A percentile compares a stretch with the other conserved stretches of the same genome.
These are phyloP conservation scores for Podospora anserina DNA, from an alignment of 495 filamentous ascomycete species.

Conservation along the genomic window DNA sequence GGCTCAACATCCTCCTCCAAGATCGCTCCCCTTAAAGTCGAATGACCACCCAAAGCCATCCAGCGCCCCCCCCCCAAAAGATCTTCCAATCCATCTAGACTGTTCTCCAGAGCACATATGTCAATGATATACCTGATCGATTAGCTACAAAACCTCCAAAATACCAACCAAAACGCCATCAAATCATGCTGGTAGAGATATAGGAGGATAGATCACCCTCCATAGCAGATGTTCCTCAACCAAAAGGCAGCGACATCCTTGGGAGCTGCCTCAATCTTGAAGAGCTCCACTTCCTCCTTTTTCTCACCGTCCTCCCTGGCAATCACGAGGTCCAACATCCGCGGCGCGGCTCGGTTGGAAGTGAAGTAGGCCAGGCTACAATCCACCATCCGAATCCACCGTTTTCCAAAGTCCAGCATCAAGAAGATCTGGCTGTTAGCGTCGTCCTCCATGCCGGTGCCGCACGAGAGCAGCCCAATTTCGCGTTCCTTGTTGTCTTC, in stretches of 20 bases:
- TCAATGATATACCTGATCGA: neutral
- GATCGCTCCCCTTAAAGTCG: too few relatives aligned
- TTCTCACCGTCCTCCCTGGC: neutral
- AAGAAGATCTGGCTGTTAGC: conserved; percentile 13
- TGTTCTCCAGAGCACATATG: neutral
- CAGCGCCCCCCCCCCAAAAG: neutral
- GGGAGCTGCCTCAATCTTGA: conserved; percentile 16
- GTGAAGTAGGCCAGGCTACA: conserved; percentile 12
- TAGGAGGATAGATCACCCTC: neutral
- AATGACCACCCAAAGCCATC: too few relatives aligned
- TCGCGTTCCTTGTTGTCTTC: neutral
- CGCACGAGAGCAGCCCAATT: conserved; percentile 16
- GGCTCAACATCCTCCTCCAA: too few relatives aligned
- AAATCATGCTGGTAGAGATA: neutral
- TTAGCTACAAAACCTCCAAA: neutral
- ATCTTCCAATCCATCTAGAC: neutral
- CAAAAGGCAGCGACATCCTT: conserved; percentile 22
- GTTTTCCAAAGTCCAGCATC: conserved; percentile 19
- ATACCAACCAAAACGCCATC: neutral
- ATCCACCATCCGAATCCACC: conserved; percentile 15
- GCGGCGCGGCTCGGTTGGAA: conserved; percentile 2
- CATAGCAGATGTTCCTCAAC: conserved; percentile 17
- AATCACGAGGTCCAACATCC: conserved; percentile 19
- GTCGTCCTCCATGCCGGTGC: neutral
- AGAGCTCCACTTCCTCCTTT: conserved; percentile 8